These are phyloP conservation scores for Tetrahymena elliotti DNA, from an alignment of 73 alveolate genomes.

Conservation along the genomic window DNA sequence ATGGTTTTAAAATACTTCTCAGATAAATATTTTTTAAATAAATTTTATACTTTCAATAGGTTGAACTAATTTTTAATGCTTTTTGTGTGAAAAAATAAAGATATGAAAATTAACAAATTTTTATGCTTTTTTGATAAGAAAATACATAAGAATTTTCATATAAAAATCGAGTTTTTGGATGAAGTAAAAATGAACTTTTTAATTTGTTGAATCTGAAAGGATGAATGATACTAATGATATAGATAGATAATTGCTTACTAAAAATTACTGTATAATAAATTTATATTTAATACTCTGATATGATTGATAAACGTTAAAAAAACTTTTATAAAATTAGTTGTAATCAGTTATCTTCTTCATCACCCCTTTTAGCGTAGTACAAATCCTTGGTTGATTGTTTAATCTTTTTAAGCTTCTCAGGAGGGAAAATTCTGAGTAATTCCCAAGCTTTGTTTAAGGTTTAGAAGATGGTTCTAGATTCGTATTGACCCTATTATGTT, in stretches of 20 bases:
- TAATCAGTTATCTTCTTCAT: not conserved
- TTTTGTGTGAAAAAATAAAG: too few species aligned
- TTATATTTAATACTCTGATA: not conserved
- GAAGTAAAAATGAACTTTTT: not conserved
- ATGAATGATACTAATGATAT: not conserved
- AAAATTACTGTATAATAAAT: not conserved
- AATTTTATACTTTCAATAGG: too few species aligned
- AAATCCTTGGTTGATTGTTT: not conserved
- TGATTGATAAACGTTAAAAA: not conserved
- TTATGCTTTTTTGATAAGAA: too few species aligned
- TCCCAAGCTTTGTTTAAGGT: slow-evolving; percentile 95
- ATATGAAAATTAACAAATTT: too few species aligned
- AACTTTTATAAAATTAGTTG: not conserved
- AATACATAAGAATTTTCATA: not conserved
- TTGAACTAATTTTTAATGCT: too few species aligned
- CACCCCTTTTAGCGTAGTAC: not conserved
- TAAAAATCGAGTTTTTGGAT: too few species aligned
- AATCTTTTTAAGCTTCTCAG: slow-evolving; percentile 79
- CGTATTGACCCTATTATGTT: slow-evolving; percentile 71
- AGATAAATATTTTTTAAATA: too few species aligned
- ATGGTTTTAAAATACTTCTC: too few species aligned
- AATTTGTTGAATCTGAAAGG: not conserved
- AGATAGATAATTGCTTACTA: not conserved
- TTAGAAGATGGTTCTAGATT: slow-evolving; percentile 89
- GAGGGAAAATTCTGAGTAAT: slow-evolving; percentile 95